A percentile compares a stretch with the other conserved stretches of the same genome.
phyloP scores from a whole-genome alignment of 306 rosid species.

The Myrica gale region DNA sequence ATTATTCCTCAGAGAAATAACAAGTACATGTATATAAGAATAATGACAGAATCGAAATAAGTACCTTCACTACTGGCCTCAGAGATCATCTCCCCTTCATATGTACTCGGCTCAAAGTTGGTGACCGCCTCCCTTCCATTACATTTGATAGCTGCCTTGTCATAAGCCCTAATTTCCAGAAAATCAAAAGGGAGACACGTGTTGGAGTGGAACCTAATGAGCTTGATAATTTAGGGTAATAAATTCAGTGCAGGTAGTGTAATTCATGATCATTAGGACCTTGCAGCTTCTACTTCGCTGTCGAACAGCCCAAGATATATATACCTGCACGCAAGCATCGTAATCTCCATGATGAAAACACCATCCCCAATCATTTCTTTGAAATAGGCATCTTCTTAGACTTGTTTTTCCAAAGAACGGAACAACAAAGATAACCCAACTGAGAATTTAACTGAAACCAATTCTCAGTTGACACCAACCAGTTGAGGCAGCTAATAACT shows the following conservation, averaged over 20 bases:
- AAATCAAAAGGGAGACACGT: slow-evolving; percentile 73
- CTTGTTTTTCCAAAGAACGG: slow-evolving; percentile 53
- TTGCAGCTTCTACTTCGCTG: slow-evolving; percentile 99
- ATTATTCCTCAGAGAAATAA: slow-evolving; percentile 8
- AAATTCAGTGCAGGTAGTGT: slow-evolving; percentile 69
- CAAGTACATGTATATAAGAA: background rate
- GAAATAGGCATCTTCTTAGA: slow-evolving; percentile 62
- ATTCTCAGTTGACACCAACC: slow-evolving; percentile 35
- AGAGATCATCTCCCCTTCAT: slow-evolving; percentile 61
- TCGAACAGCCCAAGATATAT: slow-evolving; percentile 99
- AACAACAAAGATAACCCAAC: slow-evolving; percentile 39
- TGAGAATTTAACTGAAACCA: slow-evolving; percentile 41
- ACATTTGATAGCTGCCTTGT: slow-evolving; percentile 93
- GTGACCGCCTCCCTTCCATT: slow-evolving; percentile 98
- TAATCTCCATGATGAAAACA: slow-evolving; percentile 79
- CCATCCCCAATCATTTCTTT: slow-evolving; percentile 67
- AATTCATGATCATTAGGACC: slow-evolving; percentile 93
- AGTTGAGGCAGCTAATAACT: slow-evolving; percentile 25
- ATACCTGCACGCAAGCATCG: slow-evolving; percentile 99
- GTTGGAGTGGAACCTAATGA: slow-evolving; percentile 73
- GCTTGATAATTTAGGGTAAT: slow-evolving; percentile 71
- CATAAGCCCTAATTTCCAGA: slow-evolving; percentile 96
- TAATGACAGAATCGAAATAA: background rate
- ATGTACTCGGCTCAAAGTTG: slow-evolving; percentile 83
- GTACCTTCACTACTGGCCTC: slow-evolving; percentile 61